Conservation (phyloP, 2,329 filamentous ascomycete genomes). For the Pseudogymnoascus verrucosus region DNA sequence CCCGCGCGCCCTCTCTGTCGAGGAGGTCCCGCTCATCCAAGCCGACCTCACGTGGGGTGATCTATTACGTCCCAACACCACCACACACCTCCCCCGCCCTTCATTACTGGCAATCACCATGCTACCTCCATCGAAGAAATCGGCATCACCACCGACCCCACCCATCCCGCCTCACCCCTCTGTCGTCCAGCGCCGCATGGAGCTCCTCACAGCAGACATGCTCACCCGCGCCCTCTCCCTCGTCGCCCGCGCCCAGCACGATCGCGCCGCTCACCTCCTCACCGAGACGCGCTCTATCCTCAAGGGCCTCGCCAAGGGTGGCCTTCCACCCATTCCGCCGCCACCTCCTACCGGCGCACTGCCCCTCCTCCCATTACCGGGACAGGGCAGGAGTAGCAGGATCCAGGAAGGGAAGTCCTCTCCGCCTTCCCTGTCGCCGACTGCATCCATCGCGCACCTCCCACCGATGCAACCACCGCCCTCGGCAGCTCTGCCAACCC, state of each 20-base stretch:
- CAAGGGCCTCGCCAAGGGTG: slow-evolving; percentile 91
- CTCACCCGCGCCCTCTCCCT: slow-evolving; percentile 84
- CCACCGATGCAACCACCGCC: slow-evolving; percentile 24
- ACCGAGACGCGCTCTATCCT: slow-evolving; percentile 91
- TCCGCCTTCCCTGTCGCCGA: neutral
- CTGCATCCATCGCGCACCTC: slow-evolving; percentile 17
- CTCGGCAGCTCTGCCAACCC: slow-evolving; percentile 37
- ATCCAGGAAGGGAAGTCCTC: neutral
- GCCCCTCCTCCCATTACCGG: neutral
- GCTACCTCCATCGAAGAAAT: slow-evolving; percentile 64
- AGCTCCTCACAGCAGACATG: slow-evolving; percentile 96
- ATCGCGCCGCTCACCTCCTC: slow-evolving; percentile 84
- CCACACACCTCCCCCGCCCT: slow-evolving; percentile 79
- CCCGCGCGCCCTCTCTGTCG: slow-evolving; percentile 73
- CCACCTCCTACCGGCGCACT: slow-evolving; percentile 32
- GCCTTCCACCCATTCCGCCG: slow-evolving; percentile 79
- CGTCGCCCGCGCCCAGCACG: slow-evolving; percentile 84
- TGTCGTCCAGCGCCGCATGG: slow-evolving; percentile 95
- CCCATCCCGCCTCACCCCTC: slow-evolving; percentile 92
- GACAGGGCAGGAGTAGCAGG: neutral
- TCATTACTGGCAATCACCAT: slow-evolving; percentile 93
- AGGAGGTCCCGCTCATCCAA: slow-evolving; percentile 91
- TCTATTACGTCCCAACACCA: slow-evolving; percentile 77
- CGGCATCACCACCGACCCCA: slow-evolving; percentile 57
- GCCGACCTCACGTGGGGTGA: slow-evolving; percentile 92